These are phyloP conservation scores for Ogataea nakhonphanomensis DNA, from an alignment of 805 yeast genomes.

Conservation along the genomic window DNA sequence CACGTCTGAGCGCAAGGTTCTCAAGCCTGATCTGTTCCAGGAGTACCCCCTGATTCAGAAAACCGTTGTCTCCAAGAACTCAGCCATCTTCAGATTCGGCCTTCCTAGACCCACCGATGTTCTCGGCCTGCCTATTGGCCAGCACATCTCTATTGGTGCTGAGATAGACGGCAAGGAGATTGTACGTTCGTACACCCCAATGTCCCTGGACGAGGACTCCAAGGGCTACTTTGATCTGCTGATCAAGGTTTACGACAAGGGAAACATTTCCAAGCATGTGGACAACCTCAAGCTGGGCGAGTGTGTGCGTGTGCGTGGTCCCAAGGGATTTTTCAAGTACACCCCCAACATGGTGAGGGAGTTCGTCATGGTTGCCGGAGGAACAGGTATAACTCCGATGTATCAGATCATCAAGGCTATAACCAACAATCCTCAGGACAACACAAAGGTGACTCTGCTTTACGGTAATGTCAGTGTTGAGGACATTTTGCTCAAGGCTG, in stretches of 20 bases:
- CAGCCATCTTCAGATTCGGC: constrained; percentile 79
- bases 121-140: constrained; percentile 91
- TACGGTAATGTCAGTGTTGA: constrained; percentile 79
- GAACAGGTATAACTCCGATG: constrained; percentile 97
- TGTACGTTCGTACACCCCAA: constrained; percentile 87
- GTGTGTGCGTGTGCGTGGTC: constrained; percentile 75
- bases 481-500: constrained; percentile 78
- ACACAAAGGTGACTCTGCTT: constrained; percentile 67
- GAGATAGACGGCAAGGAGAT: constrained; percentile 74
- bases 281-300: constrained; percentile 77
- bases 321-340: constrained; percentile 85
- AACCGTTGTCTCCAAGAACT: constrained; percentile 71
- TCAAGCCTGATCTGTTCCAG: constrained; percentile 64
- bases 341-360: constrained; percentile 70
- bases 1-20: constrained; percentile 42
- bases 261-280: constrained; percentile 76
- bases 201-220: constrained; percentile 68
- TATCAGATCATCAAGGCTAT: constrained; percentile 85
- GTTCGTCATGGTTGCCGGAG: constrained; percentile 93
- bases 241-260: constrained; percentile 81
- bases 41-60: constrained; percentile 79
- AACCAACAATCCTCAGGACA: constrained; percentile 70
- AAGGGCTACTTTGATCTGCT: constrained; percentile 81
- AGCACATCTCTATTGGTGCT: constrained; percentile 82
- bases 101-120: constrained; percentile 71